A percentile compares a stretch with the other conserved stretches of the same genome.
phyloP scores from a whole-genome alignment of 148 eudicot genomes.

The Silene latifolia region DNA sequence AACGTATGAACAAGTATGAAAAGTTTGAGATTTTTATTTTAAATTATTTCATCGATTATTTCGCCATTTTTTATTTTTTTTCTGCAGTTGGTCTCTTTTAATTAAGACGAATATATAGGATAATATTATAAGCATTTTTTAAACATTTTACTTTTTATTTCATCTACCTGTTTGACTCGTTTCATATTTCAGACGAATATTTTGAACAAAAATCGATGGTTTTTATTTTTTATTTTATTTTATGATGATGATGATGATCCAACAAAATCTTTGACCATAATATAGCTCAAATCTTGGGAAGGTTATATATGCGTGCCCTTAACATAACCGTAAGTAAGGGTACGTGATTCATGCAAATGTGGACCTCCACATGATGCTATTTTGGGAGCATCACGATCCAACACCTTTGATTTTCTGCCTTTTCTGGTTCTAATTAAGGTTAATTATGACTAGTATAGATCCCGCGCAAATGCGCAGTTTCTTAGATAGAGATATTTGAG shows the following conservation, averaged over 20 bases:
- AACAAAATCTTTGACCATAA: slow-evolving; percentile 24
- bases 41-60: not conserved
- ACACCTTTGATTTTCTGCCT: slow-evolving; percentile 20
- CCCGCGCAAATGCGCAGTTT: too few relatives aligned
- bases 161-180: too few relatives aligned
- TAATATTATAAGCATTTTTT: too few relatives aligned
- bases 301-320: slow-evolving; percentile 15
- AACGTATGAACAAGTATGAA: not conserved
- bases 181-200: too few relatives aligned
- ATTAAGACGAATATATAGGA: too few relatives aligned
- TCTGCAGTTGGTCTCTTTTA: too few relatives aligned
- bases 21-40: not conserved
- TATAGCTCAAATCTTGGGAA: slow-evolving; percentile 21
- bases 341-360: slow-evolving; percentile 18
- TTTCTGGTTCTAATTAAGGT: too few relatives aligned
- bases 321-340: slow-evolving; percentile 2
- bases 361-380: slow-evolving; percentile 19
- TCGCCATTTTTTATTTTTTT: not conserved
- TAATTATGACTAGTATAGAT: too few relatives aligned
- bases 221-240: too few relatives aligned
- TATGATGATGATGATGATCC: not conserved
- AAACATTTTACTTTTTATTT: too few relatives aligned
- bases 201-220: too few relatives aligned
- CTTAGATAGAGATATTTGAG: too few relatives aligned
- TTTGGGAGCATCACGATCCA: slow-evolving; percentile 27